These are phyloP conservation scores for Rhododendron williamsianum DNA, from an alignment of 148 eudicot species.

Conservation along the genomic window DNA sequence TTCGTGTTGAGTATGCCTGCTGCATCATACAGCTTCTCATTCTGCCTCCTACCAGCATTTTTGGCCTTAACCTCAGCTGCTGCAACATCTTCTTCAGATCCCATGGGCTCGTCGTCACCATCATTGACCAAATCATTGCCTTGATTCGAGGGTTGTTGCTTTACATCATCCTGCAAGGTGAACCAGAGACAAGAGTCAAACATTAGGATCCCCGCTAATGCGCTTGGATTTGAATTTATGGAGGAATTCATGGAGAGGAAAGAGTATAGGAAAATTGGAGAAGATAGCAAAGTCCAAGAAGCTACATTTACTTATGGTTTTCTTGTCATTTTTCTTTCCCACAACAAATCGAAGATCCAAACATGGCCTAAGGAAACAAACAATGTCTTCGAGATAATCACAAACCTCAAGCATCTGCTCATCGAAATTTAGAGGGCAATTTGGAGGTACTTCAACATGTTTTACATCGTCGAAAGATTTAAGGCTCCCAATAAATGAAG, in stretches of 20 bases:
- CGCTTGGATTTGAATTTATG: neutral
- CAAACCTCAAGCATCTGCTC: conserved; percentile 77
- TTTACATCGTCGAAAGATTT: conserved; percentile 69
- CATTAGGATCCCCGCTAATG: neutral
- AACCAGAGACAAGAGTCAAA: neutral
- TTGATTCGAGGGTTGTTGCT: conserved; percentile 17
- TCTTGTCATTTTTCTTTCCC: neutral
- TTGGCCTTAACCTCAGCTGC: conserved; percentile 29
- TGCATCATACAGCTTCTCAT: conserved; percentile 63
- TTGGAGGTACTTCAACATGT: conserved; percentile 77
- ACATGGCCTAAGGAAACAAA: neutral
- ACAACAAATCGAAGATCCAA: neutral
- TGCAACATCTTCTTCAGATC: conserved; percentile 43
- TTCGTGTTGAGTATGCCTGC: conserved; percentile 82
- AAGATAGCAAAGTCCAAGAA: neutral
- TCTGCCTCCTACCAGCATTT: conserved; percentile 49
- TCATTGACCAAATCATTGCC: conserved; percentile 3
- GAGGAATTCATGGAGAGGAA: neutral
- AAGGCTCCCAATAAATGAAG: conserved; percentile 82
- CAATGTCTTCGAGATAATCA: neutral
- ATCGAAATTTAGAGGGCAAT: conserved; percentile 63
- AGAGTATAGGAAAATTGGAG: neutral
- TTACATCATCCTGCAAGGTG: conserved; percentile 40
- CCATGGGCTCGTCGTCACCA: conserved; percentile 54
- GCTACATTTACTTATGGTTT: neutral